These are phyloP conservation scores for Penstemon newberryi DNA, from an alignment of 257 asterid genomes.

Conservation along the genomic window DNA sequence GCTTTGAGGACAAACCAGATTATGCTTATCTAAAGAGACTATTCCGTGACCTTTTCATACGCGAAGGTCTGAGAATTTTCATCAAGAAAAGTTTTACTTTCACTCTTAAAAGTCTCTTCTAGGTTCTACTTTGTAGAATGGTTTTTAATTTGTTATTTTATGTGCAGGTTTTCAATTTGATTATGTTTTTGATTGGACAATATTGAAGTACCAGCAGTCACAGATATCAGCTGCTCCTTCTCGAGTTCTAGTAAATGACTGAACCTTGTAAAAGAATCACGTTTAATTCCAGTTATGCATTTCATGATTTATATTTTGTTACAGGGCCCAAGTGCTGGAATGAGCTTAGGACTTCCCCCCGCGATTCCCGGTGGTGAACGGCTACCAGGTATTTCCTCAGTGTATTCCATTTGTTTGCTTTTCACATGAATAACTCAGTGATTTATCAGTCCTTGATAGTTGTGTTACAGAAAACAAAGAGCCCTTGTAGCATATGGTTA, in stretches of 20 bases:
- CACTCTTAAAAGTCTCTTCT: background rate
- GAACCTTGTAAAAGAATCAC: slow-evolving; percentile 6
- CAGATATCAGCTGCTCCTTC: slow-evolving; percentile 62
- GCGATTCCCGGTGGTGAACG: slow-evolving; percentile 71
- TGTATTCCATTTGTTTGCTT: slow-evolving; percentile 49
- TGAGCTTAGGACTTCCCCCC: slow-evolving; percentile 90
- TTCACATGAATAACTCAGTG: background rate
- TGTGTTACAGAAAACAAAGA: too few species aligned
- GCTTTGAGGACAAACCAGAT: slow-evolving; percentile 94
- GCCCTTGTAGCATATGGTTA: background rate
- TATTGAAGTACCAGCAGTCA: slow-evolving; percentile 91
- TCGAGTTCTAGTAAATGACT: slow-evolving; percentile 61
- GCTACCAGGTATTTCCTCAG: slow-evolving; percentile 51
- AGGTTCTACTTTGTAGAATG: background rate
- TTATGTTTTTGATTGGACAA: slow-evolving; percentile 98
- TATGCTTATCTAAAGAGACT: slow-evolving; percentile 95
- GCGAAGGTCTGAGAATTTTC: slow-evolving; percentile 65
- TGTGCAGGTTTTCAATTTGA: slow-evolving; percentile 89
- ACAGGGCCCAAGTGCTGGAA: slow-evolving; percentile 77
- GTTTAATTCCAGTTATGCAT: slow-evolving; percentile 5
- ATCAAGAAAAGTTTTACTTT: slow-evolving; percentile 13
- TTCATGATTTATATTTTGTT: slow-evolving; percentile 20
- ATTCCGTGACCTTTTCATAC: slow-evolving; percentile 96
- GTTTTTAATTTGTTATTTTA: slow-evolving; percentile 16
- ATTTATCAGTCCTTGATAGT: background rate